Base-by-base conservation (phyloP, 2,329 filamentous ascomycete genomes). In the Fusarium sp. region DNA sequence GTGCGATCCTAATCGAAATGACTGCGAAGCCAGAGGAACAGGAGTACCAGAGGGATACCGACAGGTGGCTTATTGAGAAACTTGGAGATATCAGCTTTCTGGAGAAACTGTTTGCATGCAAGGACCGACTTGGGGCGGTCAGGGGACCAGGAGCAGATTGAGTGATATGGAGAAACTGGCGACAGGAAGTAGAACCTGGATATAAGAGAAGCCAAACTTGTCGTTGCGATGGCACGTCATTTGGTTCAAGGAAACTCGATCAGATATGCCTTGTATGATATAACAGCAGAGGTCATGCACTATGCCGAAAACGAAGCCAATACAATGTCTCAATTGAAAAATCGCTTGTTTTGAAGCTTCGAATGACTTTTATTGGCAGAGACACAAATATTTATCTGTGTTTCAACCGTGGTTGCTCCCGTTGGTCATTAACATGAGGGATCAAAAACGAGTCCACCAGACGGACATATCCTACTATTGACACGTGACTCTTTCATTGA, bases 41-140 rank as follows among this genome's bases (percentile, higher is more conserved):
- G 7, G 58, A 65, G 10, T 60, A 73, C 10, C 33, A 60, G 23
- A 63, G 72, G 42, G 25, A 54, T 25, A 71, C 69, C 16, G 60
- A 75, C 10, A 49, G 58, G 11, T 82, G 79, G 80, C 59, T 78
- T 25, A 21, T 59, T 8, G 62, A 64, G 11, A 79, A 76, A 67
- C 64, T 76, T 35, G 56, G 67, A 19, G 77, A 79, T n/a, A 61
- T 80, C 18, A 39, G 39, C 12, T 78, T 74, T 37, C 37, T 80
- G 35, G 63, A 75, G 68, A 73, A 39, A 29, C 18, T 69, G 23
- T 58, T 64, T 56, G 42, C 67, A 6, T 55, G 58, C 45, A 59
- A 60, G 60, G 49, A 68, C 23, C 46, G 49, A 10, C 27, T 71
- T 37, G 37, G 31, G n/a, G 45, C 58, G 7, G 29, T 68, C 23